phyloP scores from a whole-genome alignment of 2,329 filamentous ascomycete species.

The Paecilomyces variotii region DNA sequence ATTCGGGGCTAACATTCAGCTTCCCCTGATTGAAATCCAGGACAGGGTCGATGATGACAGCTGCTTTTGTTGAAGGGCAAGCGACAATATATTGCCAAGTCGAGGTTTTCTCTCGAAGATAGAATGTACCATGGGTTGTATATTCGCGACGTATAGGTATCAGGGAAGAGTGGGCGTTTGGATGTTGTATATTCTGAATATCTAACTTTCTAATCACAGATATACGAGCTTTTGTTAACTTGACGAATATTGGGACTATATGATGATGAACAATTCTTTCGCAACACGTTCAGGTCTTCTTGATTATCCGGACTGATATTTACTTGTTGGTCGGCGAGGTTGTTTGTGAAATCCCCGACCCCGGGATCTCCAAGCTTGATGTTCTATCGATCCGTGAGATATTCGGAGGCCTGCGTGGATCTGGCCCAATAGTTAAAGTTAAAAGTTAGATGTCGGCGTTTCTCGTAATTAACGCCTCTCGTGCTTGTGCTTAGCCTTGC shows the following conservation, averaged over 20 bases:
- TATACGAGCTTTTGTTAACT: not conserved
- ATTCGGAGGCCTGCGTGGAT: not conserved
- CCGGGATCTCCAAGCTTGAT: not conserved
- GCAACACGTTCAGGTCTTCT: not conserved
- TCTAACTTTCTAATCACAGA: not conserved
- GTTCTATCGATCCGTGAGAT: not conserved
- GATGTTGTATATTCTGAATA: not conserved
- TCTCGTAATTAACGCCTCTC: not conserved
- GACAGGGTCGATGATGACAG: constrained; percentile 54
- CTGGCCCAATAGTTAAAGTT: not conserved
- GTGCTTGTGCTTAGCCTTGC: no score
- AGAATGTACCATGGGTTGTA: constrained; percentile 31
- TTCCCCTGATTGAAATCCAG: constrained; percentile 44
- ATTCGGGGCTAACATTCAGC: constrained; percentile 36
- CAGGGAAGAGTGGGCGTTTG: not conserved
- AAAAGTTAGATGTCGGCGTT: not conserved
- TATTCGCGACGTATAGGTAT: not conserved
- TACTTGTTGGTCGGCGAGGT: not conserved
- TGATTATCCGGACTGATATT: not conserved
- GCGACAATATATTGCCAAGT: constrained; percentile 56
- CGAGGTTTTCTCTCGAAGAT: constrained; percentile 37
- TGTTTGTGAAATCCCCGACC: not conserved
- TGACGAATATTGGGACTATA: not conserved
- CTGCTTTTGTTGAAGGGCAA: constrained; percentile 39
- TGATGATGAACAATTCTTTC: not conserved